Conservation (phyloP, 805 yeast species). For the Candida maesae region DNA sequence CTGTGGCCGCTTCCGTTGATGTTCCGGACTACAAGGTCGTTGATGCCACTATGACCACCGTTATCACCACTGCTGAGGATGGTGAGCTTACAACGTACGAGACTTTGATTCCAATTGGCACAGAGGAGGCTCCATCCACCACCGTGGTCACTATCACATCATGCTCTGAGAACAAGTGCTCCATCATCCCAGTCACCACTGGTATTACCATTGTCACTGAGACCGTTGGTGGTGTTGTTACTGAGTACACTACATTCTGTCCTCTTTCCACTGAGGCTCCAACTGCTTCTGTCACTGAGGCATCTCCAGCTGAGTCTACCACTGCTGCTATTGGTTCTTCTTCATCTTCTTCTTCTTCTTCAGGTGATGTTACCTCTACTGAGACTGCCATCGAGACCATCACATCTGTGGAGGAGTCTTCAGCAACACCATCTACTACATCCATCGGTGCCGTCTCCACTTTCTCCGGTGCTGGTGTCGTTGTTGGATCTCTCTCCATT, state of each 20-base stretch:
- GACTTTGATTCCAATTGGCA: constrained; percentile 3
- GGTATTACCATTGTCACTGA: constrained; percentile 14
- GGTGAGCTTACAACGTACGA: constrained; percentile 9
- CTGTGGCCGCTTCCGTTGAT: constrained; percentile 1
- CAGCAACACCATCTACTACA: constrained; percentile 4
- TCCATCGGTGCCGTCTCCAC: constrained; percentile 9
- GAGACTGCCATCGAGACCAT: constrained; percentile 3
- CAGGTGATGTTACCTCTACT: neutral
- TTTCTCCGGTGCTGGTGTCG: constrained; percentile 52
- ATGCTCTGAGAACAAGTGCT: constrained; percentile 12
- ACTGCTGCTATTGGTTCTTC: too few relatives aligned
- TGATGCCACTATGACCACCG: constrained; percentile 1
- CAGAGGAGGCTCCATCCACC: constrained; percentile 11
- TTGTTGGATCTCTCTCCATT: constrained; percentile 89
- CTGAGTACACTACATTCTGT: constrained; percentile 32
- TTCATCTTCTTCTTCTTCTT: too few relatives aligned
- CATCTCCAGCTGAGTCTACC: neutral
- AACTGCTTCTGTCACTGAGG: neutral
- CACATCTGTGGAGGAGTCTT: constrained; percentile 5
- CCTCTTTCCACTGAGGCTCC: constrained; percentile 10
- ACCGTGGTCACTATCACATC: constrained; percentile 20
- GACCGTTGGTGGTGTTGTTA: constrained; percentile 5
- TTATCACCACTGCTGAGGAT: constrained; percentile 6
- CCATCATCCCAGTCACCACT: constrained; percentile 14
- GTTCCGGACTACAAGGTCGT: constrained; percentile 8